Base-by-base conservation (phyloP, 179 eudicot genomes). In the Sideroxylon spinosum region DNA sequence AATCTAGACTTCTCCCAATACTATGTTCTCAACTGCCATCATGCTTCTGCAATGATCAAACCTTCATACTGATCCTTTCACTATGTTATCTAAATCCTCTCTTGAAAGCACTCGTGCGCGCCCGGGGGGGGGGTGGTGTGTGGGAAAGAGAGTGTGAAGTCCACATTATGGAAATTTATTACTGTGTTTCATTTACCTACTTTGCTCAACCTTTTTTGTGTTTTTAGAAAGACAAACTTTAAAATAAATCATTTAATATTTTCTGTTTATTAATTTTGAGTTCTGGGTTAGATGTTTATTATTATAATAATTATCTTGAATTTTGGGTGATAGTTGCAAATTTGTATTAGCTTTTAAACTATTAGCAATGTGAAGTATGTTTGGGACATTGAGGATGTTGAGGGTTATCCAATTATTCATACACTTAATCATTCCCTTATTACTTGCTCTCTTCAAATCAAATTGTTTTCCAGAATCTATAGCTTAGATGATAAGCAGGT, bases 1-100 rank as follows among this genome's bases (percentile, higher is more conserved):
- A 82, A 88, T 82, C 85, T 90, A 88, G 96, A 85, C 71, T 88
- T 91, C 86, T 79, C 89, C 91, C 90, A 26, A 83, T 85, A 85
- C 32, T 53, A 14, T 17, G 29, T 76, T 66, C 80, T 76, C 69
- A 55, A 7, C 59, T 78, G 71, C 79, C 76, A 37, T 80, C 66
- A 55, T 82, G 52, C 80, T 76, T 82, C 89, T 86, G 92, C 84
- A 60, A 64, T 78, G 91, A 83, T 86, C 85, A 90, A 83, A 85
- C 55, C 67, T 83, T 84, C 63, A 48, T 72, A 44, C 92, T 87
- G 94, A 91, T 91, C 94, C 91, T 80, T 83, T 85, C 82, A 50
- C 73, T 70, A 20, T 69, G 20, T 48, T 69, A n/a, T 48, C 48
- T 26, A 37, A 3, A 37, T 37, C 3, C 44, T 37, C 44, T 37